These are phyloP conservation scores for Zymoseptoria passerinii DNA, from an alignment of 2,329 filamentous ascomycete genomes.

Conservation along the genomic window DNA sequence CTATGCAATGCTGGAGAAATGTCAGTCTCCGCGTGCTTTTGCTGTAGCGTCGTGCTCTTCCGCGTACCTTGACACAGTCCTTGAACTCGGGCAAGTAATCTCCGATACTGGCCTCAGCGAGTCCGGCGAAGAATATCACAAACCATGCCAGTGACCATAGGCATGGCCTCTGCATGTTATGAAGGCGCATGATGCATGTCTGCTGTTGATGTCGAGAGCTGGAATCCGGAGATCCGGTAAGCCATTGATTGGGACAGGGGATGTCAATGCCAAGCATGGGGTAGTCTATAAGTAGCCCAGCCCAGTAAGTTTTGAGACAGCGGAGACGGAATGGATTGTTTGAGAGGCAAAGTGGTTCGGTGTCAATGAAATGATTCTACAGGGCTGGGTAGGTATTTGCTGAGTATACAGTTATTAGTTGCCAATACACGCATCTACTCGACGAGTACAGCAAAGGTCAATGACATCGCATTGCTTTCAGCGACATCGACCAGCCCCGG, in stretches of 20 bases:
- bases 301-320: background rate
- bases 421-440: background rate
- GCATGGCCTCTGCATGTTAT: slow-evolving; percentile 14
- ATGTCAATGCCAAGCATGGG: background rate
- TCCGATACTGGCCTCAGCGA: slow-evolving; percentile 59
- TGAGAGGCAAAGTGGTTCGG: background rate
- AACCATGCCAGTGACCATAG: slow-evolving; percentile 13
- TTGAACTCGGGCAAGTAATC: slow-evolving; percentile 81
- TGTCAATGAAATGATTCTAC: background rate
- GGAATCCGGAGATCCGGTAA: background rate
- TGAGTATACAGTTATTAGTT: background rate
- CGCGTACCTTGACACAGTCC: slow-evolving; percentile 70
- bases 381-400: background rate
- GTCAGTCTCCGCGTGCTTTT: slow-evolving; percentile 1
- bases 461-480: background rate
- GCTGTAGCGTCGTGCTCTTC: background rate
- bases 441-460: background rate
- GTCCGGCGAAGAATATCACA: slow-evolving; percentile 9
- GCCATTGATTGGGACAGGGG: background rate
- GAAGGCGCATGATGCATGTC: slow-evolving; percentile 22
- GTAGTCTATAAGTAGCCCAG: too few relatives aligned
- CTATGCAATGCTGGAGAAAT: slow-evolving; percentile 59
- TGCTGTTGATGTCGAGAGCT: background rate
- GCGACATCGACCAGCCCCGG: background rate
- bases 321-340: background rate